Evolutionary conservation across 495 filamentous ascomycete genomes (phyloP).

Genomic region (Penicillium egyptiacum): DNA sequence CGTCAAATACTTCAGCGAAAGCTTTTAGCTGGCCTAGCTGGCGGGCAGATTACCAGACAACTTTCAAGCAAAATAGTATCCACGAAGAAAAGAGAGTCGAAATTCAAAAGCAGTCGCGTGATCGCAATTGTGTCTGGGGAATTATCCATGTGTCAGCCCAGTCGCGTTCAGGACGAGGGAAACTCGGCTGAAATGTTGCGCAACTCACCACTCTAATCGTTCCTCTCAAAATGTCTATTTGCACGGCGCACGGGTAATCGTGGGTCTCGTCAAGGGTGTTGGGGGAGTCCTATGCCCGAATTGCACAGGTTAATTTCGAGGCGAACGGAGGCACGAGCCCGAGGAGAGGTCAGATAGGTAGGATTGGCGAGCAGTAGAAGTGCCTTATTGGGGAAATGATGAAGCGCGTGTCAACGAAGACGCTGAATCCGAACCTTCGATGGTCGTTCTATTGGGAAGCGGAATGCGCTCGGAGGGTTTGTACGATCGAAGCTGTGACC

Average conservation of each 20-base stretch:
- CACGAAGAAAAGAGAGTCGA: constrained; percentile 10
- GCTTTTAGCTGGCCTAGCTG: neutral
- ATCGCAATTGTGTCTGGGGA: constrained; percentile 29
- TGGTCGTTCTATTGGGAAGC: neutral
- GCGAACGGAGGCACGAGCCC: constrained; percentile 17
- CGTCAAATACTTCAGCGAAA: neutral
- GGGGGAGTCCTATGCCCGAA: neutral
- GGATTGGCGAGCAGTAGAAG: neutral
- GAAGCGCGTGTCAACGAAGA: neutral
- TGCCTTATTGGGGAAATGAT: neutral
- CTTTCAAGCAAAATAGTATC: constrained; percentile 9
- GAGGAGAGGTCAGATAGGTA: constrained; percentile 13
- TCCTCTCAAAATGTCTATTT: constrained; percentile 19
- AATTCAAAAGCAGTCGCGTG: constrained; percentile 7
- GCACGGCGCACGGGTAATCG: constrained; percentile 23
- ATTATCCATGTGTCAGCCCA: constrained; percentile 6
- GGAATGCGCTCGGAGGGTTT: constrained; percentile 27
- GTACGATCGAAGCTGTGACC: constrained; percentile 29
- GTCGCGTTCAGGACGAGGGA: constrained; percentile 13
- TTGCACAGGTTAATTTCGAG: constrained; percentile 1
- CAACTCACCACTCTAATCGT: constrained; percentile 31
- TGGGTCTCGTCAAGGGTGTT: constrained; percentile 31
- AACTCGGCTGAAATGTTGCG: constrained; percentile 1
- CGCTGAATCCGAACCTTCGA: neutral
- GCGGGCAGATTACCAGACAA: constrained; percentile 10